Conservation (phyloP, 148 eudicot species). For the Heliamphora exappendiculata region DNA sequence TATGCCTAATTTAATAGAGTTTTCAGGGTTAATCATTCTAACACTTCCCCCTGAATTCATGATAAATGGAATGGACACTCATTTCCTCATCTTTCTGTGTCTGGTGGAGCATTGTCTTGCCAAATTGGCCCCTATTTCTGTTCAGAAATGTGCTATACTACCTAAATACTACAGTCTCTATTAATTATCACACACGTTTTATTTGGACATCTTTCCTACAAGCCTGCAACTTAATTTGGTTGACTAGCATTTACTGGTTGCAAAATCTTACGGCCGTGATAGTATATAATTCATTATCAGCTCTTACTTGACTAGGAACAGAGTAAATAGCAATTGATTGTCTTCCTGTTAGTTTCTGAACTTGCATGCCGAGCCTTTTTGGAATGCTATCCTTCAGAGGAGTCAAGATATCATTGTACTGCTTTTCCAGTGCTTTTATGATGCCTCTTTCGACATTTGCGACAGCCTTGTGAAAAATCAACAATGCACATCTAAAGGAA, state of each 20-base stretch:
- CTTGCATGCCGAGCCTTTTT: slow-evolving; percentile 79
- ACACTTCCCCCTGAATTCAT: neutral
- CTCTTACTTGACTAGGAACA: slow-evolving; percentile 62
- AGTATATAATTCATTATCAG: neutral
- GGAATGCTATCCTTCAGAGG: slow-evolving; percentile 81
- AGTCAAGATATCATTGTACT: slow-evolving; percentile 66
- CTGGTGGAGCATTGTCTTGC: neutral
- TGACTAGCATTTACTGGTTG: neutral
- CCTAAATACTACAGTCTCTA: neutral
- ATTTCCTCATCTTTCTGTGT: neutral
- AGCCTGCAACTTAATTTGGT: neutral
- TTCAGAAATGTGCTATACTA: neutral
- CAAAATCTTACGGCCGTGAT: neutral
- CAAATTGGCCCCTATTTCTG: neutral
- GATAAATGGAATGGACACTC: neutral
- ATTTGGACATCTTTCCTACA: no score
- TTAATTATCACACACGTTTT: neutral
- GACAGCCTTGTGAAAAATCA: slow-evolving; percentile 41
- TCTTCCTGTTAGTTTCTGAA: slow-evolving; percentile 75
- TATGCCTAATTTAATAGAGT: neutral
- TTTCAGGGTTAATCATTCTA: neutral
- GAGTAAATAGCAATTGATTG: slow-evolving; percentile 50
- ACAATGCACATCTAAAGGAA: neutral
- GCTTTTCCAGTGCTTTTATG: slow-evolving; percentile 74
- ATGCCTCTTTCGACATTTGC: slow-evolving; percentile 82